Evolutionary conservation across 306 rosid genomes (phyloP), one percentile per base, ranked within the genome.

Genomic region (Cucurbita moschata): DNA sequence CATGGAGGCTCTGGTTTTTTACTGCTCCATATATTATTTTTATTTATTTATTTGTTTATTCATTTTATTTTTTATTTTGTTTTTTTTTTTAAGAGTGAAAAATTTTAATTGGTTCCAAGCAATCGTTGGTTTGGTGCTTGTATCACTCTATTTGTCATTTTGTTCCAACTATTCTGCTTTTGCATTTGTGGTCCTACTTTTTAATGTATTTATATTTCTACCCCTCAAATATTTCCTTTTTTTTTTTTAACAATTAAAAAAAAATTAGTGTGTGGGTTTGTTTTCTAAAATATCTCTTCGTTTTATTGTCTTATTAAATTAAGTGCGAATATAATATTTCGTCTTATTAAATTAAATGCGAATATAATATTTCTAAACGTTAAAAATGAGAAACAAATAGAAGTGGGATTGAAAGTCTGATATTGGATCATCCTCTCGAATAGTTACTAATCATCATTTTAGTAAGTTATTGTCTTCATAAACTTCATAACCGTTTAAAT

Each of bases 1-100:
- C 76, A 56, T 79, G 86, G 86, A 79, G 71, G 86, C 78, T 68
- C 81, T 75, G 84, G 78, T 43, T 77, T 11, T 75, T 81, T 71
- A 30, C 35, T 80, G 84, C 85, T 65, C 81, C 85, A 79, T 11
- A 26, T 5, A 37, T 70, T 3, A 2, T 50, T 15, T 53, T 57
- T 39, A 66, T 6, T 60, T 44, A 26, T 12, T 59, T 49, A 0
- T 69, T 37, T 8, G 4, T 69, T 60, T 30, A 7, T 23, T 43
- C 7, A 26, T 47, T 75, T 72, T 30, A 13, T 8, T 71, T 12
- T 71, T 0, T 4, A 6, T 62, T 23, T 23, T 23, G 26, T 19
- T 21, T 21, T 0, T 23, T 23, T 62, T 19, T 21, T 64, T 19
- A 50, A 71, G 61, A 10, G 62, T 18, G n/a, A 26, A 8, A 60